A percentile compares a stretch with the other conserved stretches of the same genome.
These are phyloP conservation scores for Spathaspora sp. DNA, from an alignment of 1,139 yeast genomes.

Conservation along the genomic window DNA sequence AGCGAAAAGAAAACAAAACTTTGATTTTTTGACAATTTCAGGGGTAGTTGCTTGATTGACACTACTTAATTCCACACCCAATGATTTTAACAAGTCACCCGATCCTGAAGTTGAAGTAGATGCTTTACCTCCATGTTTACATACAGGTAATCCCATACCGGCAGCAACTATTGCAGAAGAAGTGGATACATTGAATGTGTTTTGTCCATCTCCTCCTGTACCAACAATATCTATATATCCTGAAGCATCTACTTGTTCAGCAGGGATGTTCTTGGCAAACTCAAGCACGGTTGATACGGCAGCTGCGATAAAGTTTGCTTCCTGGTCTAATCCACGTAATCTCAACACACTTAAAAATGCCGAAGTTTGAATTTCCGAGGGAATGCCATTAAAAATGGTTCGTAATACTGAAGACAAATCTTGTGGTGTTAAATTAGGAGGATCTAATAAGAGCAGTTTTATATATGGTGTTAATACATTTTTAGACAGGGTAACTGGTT, in stretches of 20 bases:
- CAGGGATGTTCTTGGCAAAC: constrained; percentile 54
- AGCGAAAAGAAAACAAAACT: constrained; percentile 81
- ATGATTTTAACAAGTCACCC: constrained; percentile 74
- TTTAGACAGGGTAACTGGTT: constrained; percentile 7
- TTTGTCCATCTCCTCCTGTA: constrained; percentile 97
- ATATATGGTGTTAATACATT: constrained; percentile 60
- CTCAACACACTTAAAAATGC: constrained; percentile 79
- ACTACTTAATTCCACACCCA: constrained; percentile 75
- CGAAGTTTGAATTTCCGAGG: constrained; percentile 71
- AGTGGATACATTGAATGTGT: constrained; percentile 94
- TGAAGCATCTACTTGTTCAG: constrained; percentile 38
- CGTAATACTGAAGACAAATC: constrained; percentile 64
- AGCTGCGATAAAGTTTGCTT: constrained; percentile 78
- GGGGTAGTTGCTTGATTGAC: constrained; percentile 70
- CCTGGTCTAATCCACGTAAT: constrained; percentile 74
- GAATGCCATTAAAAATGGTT: constrained; percentile 56
- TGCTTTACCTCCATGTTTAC: constrained; percentile 97
- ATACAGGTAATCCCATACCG: constrained; percentile 80
- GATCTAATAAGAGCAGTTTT: constrained; percentile 56
- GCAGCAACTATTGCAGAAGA: constrained; percentile 93
- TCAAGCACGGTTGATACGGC: constrained; percentile 73
- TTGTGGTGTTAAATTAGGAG: constrained; percentile 57
- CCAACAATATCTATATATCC: constrained; percentile 91
- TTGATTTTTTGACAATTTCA: constrained; percentile 50
- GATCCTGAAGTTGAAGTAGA: constrained; percentile 92